Conservation (phyloP, 345 rosid genomes). For the Populus nigra region DNA sequence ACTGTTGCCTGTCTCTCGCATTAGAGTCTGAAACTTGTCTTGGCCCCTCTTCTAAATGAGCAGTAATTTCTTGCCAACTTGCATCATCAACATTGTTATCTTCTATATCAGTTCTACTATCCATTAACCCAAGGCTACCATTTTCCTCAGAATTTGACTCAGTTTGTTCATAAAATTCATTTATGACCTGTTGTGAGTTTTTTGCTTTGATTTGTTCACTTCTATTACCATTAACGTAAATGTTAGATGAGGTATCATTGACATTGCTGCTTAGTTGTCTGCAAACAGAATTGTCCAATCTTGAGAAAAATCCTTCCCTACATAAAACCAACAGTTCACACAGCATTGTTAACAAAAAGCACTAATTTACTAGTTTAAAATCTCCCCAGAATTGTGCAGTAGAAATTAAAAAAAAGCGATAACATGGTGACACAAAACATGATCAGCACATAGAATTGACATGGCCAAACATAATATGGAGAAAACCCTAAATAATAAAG, state of each 20-base stretch:
- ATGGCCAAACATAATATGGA: neutral
- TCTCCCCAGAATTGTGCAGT: neutral
- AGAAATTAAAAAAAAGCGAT: too few relatives aligned
- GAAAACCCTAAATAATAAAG: neutral
- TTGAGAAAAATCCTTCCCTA: constrained; percentile 88
- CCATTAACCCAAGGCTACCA: constrained; percentile 27
- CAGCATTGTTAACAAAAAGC: neutral
- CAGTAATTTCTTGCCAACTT: constrained; percentile 41
- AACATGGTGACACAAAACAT: neutral
- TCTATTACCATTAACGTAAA: constrained; percentile 41
- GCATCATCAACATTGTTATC: constrained; percentile 28
- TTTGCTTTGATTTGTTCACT: constrained; percentile 43
- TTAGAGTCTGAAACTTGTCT: constrained; percentile 44
- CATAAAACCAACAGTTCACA: neutral
- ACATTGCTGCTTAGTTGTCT: constrained; percentile 52
- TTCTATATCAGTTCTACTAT: constrained; percentile 39
- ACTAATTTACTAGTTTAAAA: neutral
- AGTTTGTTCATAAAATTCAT: constrained; percentile 34
- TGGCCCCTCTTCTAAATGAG: constrained; percentile 41
- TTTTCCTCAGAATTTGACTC: constrained; percentile 34
- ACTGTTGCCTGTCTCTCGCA: constrained; percentile 35
- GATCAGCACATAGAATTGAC: neutral
- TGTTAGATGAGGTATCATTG: constrained; percentile 57
- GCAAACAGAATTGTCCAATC: constrained; percentile 57
- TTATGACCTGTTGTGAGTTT: constrained; percentile 28